These are phyloP conservation scores for Hibiscus tridactylites DNA, from an alignment of 345 rosid species.

Conservation along the genomic window DNA sequence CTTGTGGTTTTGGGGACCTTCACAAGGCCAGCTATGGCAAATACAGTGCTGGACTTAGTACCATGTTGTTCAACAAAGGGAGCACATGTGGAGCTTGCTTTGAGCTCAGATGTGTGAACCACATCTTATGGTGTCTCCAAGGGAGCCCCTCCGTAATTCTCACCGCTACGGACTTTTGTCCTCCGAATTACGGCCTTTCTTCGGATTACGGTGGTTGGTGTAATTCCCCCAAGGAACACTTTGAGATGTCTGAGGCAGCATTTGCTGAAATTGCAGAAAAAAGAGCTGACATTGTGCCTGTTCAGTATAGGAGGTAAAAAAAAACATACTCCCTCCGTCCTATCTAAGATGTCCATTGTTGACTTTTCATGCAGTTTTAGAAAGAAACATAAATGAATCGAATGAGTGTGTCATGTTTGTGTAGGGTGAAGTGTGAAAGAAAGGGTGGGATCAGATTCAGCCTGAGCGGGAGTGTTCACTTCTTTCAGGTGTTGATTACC, in stretches of 20 bases:
- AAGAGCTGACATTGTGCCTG: constrained; percentile 64
- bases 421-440: constrained; percentile 63
- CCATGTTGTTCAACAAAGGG: constrained; percentile 72
- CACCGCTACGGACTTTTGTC: constrained; percentile 89
- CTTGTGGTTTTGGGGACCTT: constrained; percentile 89
- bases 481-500: constrained; percentile 65
- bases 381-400: too few species aligned
- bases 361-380: too few species aligned
- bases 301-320: constrained; percentile 59
- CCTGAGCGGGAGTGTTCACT: constrained; percentile 55
- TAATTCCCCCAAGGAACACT: constrained; percentile 82
- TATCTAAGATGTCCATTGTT: too few species aligned
- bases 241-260: constrained; percentile 84
- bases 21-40: constrained; percentile 58
- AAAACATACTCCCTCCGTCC: not conserved
- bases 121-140: constrained; percentile 69
- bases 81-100: constrained; percentile 87
- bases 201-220: constrained; percentile 92
- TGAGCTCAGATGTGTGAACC: constrained; percentile 82
- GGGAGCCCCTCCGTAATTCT: constrained; percentile 80
- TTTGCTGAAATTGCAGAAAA: constrained; percentile 70
- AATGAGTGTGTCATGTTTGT: constrained; percentile 5
- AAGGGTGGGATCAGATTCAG: constrained; percentile 73
- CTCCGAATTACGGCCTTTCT: constrained; percentile 78
- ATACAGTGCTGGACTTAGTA: constrained; percentile 72